phyloP scores from a whole-genome alignment of 2,329 filamentous ascomycete genomes.

The Pestalotiopsis sp. region DNA sequence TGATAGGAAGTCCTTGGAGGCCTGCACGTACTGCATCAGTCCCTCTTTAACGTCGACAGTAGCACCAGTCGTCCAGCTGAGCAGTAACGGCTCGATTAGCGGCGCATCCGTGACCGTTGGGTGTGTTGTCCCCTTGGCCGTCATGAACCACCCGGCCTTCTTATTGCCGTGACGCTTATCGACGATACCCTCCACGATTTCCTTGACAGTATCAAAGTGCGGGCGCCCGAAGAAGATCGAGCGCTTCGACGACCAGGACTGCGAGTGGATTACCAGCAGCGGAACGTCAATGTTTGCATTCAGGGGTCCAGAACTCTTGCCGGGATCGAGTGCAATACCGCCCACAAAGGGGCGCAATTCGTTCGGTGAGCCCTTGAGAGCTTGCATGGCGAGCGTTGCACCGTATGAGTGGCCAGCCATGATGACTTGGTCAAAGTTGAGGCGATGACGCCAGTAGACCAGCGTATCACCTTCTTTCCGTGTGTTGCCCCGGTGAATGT shows the following conservation, averaged over 20 bases:
- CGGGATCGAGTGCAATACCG: slow-evolving; percentile 66
- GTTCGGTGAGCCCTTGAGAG: slow-evolving; percentile 51
- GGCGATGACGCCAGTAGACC: slow-evolving; percentile 50
- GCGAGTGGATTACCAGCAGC: slow-evolving; percentile 62
- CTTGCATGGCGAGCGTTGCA: slow-evolving; percentile 63
- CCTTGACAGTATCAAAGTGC: slow-evolving; percentile 65
- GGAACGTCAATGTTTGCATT: slow-evolving; percentile 62
- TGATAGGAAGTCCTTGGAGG: slow-evolving; percentile 58
- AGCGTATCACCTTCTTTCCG: slow-evolving; percentile 49
- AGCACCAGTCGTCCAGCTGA: slow-evolving; percentile 63
- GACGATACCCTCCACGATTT: slow-evolving; percentile 51
- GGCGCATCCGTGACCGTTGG: slow-evolving; percentile 69
- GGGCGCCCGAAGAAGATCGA: slow-evolving; percentile 63
- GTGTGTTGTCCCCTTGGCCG: slow-evolving; percentile 57
- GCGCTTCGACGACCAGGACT: slow-evolving; percentile 61
- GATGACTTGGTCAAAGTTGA: slow-evolving; percentile 57
- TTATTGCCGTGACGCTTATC: slow-evolving; percentile 29
- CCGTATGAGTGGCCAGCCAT: slow-evolving; percentile 68
- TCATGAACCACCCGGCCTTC: slow-evolving; percentile 55
- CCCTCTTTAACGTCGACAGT: slow-evolving; percentile 58
- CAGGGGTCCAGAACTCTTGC: slow-evolving; percentile 63
- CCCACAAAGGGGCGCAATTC: slow-evolving; percentile 50
- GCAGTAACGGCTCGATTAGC: slow-evolving; percentile 61
- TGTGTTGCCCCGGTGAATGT: slow-evolving; percentile 41
- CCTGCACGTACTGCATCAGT: slow-evolving; percentile 60